Base-by-base conservation (phyloP, 345 rosid genomes). In the Rhodamnia rubescens region DNA sequence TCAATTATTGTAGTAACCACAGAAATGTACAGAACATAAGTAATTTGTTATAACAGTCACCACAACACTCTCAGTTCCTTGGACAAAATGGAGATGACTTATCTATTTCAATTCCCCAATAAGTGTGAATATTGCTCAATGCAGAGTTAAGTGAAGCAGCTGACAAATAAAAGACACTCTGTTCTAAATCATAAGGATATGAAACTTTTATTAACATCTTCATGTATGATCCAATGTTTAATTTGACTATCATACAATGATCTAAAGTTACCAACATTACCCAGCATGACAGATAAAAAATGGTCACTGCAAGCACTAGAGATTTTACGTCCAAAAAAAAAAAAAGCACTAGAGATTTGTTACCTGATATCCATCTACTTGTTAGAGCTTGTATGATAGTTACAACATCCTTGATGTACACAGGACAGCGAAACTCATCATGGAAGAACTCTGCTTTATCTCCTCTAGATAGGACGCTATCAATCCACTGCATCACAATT, bases 391-490 rank as follows among this genome's bases (percentile, higher is more conserved):
- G 86, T 84, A 90, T 90, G 85, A 93, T 69, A 40, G 53, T 84
- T 87, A 95, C 94, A 6, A 94, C 91, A 90, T 97, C 99, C 91
- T 92, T 91, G 80, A 97, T 94, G 88, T 93, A 94, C 47, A 97
- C 93, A 7, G 99, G 98, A 88, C 97, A 95, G 84, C 99, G 97
- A 83, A 84, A 95, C 92, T 97, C 99, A 26, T 97, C 98, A 14
- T 92, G 87, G 87, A 97, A 95, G 86, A 93, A 95, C 51, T 95
- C 95, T 83, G 90, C 93, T 8, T 85, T 74, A 50, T 94, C 95
- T 86, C 96, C 98, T 84, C 92, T 94, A 53, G 93, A 86, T 82
- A 97, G 98, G 75, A 91, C 89, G 26, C 92, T 87, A 85, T 95
- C 95, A 59, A 95, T 94, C 99, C 99, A 97, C 98, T 97, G 90